Conservation (phyloP, 73 alveolate genomes). For the Tetrahymena elliotti region DNA sequence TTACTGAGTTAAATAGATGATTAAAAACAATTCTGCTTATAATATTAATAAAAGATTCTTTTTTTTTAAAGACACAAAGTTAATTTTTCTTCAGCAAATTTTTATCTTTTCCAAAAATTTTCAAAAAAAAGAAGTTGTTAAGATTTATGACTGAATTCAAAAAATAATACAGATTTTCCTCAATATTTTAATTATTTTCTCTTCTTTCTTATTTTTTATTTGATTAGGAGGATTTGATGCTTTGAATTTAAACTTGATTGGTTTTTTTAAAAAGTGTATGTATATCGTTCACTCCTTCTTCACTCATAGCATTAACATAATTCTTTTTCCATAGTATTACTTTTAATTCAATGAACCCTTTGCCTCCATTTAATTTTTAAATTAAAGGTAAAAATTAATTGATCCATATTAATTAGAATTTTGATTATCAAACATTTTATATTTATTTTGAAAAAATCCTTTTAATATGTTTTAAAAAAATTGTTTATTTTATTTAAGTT, state of each 20-base stretch:
- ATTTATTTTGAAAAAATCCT: too few relatives aligned
- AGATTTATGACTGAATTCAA: not conserved
- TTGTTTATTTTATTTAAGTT: too few relatives aligned
- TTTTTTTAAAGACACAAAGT: not conserved
- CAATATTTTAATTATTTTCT: not conserved
- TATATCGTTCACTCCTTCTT: not conserved
- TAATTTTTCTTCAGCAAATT: not conserved
- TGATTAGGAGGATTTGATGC: not conserved
- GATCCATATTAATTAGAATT: not conserved
- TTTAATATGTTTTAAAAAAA: too few relatives aligned
- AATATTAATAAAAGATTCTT: not conserved
- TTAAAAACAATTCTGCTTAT: not conserved
- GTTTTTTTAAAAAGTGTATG: not conserved
- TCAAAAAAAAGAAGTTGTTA: not conserved
- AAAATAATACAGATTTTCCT: not conserved
- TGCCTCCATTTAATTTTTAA: not conserved
- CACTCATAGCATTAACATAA: not conserved
- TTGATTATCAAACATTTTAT: too few relatives aligned
- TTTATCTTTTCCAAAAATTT: not conserved
- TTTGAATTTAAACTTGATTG: not conserved
- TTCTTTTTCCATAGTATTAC: not conserved
- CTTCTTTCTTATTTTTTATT: not conserved
- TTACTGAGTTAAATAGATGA: too few relatives aligned
- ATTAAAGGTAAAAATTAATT: not conserved
- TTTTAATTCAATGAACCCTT: not conserved